Evolutionary conservation across 352 stramenopile genomes (phyloP).

Genomic region (Phytophthora sansomeana): DNA sequence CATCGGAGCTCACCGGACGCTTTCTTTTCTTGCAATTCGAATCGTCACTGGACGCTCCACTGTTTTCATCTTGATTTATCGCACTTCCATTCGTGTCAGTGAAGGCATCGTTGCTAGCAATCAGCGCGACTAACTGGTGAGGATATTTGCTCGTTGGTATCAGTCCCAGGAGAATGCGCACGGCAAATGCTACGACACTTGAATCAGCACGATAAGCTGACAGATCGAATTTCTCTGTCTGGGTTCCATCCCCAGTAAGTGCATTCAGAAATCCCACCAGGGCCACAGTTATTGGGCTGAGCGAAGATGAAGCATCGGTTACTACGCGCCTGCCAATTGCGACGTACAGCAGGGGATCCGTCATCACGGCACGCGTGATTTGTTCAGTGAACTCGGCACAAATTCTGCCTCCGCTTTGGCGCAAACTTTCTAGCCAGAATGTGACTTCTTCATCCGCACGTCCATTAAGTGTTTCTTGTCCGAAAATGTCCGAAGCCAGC

Average conservation of each 20-base stretch:
- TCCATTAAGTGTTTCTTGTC: constrained; percentile 30
- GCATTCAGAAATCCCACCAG: constrained; percentile 60
- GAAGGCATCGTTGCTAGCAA: constrained; percentile 39
- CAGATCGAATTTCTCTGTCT: constrained; percentile 12
- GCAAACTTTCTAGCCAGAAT: constrained; percentile 75
- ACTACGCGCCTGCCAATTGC: constrained; percentile 32
- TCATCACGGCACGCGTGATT: constrained; percentile 50
- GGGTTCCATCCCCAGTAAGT: neutral
- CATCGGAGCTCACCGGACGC: constrained; percentile 17
- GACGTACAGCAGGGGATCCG: constrained; percentile 61
- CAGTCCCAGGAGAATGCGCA: constrained; percentile 53
- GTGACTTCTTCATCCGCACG: constrained; percentile 59
- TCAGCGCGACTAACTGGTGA: constrained; percentile 49
- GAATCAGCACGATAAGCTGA: constrained; percentile 35
- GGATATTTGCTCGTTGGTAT: constrained; percentile 42
- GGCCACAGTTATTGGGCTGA: constrained; percentile 58
- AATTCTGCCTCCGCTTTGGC: constrained; percentile 31
- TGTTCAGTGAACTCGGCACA: constrained; percentile 61
- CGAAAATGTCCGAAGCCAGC: constrained; percentile 65
- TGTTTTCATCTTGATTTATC: constrained; percentile 13
- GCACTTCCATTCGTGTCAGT: constrained; percentile 6
- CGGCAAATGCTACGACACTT: constrained; percentile 44
- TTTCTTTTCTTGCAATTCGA: constrained; percentile 35
- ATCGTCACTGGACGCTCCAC: constrained; percentile 11
- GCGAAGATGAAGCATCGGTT: constrained; percentile 27